Conservation (phyloP, 139 green algal species). For the Desmodesmus armatus region DNA sequence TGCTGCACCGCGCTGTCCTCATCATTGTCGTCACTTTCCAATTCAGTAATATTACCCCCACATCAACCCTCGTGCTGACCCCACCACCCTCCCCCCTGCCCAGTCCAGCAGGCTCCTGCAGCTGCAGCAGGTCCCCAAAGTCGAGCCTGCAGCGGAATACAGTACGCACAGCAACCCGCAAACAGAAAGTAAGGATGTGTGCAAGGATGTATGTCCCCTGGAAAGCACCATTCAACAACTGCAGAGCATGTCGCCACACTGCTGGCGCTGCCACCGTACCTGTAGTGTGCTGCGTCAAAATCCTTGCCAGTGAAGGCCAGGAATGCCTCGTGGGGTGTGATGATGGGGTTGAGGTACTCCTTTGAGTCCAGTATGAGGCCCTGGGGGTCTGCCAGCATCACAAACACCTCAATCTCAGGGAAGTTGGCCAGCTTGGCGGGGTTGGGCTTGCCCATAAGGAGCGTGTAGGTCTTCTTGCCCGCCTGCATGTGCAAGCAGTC, state of each 20-base stretch:
- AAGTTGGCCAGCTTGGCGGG: slow-evolving; percentile 98
- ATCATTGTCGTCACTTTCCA: neutral
- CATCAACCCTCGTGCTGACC: neutral
- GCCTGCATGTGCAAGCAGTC: too few species aligned
- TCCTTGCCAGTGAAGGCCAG: slow-evolving; percentile 66
- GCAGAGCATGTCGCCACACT: neutral
- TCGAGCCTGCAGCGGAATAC: too few species aligned
- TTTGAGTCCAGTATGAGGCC: slow-evolving; percentile 88
- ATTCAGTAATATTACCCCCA: slow-evolving; percentile 20
- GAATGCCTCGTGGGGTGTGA: slow-evolving; percentile 91
- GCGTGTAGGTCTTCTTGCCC: slow-evolving; percentile 91
- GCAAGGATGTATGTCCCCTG: too few species aligned
- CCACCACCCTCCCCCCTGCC: neutral
- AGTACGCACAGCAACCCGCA: too few species aligned
- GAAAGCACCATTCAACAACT: too few species aligned
- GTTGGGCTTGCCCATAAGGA: slow-evolving; percentile 92
- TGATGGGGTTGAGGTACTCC: slow-evolving; percentile 92
- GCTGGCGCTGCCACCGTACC: neutral
- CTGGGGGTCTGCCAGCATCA: slow-evolving; percentile 79
- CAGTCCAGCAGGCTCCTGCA: neutral
- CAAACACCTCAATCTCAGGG: slow-evolving; percentile 87
- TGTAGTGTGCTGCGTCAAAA: slow-evolving; percentile 44
- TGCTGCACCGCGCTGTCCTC: slow-evolving; percentile 2
- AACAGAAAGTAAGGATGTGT: too few species aligned
- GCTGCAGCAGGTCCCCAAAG: slow-evolving; percentile 26